Conservation (phyloP, 306 rosid species). For the Notholithocarpus densiflorus region DNA sequence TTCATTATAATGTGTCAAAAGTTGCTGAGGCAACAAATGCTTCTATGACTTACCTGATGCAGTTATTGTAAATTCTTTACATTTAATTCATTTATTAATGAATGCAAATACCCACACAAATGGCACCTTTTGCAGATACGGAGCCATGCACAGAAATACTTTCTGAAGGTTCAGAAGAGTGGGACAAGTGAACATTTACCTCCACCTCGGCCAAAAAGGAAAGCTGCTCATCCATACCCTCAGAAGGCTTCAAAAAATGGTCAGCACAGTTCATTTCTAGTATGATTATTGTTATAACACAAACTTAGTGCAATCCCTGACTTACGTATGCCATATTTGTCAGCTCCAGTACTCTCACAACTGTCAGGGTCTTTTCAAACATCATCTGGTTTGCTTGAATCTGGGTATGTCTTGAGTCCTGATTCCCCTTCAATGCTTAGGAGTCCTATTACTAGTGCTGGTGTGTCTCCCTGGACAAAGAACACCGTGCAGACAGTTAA, state of each 20-base stretch:
- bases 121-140: conserved; percentile 55
- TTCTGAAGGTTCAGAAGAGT: conserved; percentile 90
- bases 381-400: conserved; percentile 63
- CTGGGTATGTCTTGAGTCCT: conserved; percentile 48
- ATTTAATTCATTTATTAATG: neutral
- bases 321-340: conserved; percentile 31
- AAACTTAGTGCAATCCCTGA: conserved; percentile 1
- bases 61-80: neutral
- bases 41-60: neutral
- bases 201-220: conserved; percentile 96
- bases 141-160: conserved; percentile 96
- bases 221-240: conserved; percentile 96
- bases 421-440: conserved; percentile 56
- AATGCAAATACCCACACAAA: neutral
- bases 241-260: conserved; percentile 93
- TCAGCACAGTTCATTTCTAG: conserved; percentile 14
- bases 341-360: conserved; percentile 53
- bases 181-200: conserved; percentile 93
- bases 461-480: conserved; percentile 57
- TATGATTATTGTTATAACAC: neutral
- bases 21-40: neutral
- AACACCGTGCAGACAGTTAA: conserved; percentile 46
- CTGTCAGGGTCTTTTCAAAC: conserved; percentile 64
- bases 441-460: conserved; percentile 47
- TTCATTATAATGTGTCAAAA: neutral